Evolutionary conservation across 225 moss, liverwort and hornwort genomes (phyloP), one percentile per base, ranked within the genome.

Genomic region (Sphagnum contortum): DNA sequence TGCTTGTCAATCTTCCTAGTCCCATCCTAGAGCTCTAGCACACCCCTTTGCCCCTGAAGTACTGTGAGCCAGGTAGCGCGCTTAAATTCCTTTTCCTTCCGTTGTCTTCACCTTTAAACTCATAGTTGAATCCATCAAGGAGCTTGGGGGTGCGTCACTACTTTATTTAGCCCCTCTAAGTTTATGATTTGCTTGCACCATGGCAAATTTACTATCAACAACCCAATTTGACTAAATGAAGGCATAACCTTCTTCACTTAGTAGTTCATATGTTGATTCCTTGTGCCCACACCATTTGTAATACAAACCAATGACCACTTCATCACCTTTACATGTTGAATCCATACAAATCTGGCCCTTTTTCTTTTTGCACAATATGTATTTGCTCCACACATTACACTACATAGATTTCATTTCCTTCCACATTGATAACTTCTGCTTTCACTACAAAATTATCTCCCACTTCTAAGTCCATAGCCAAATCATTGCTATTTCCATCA

Each of bases 391-490:
- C 57, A 11, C 48, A 67, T 9, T 9, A 6, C 3, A 67, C 12
- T 0, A 67, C 57, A 48, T 14, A 67, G 7, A 65, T 45, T 4
- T 65, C 50, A 29, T 0, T 5, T 8, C 53, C 65, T 5, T 53
- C 4, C 12, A 8, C 52, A 5, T 14, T 49, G 3, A 2, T 12
- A 9, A 13, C 29, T 2, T 55, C 1, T 2, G 67, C 57, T 0
- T 44, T 3, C 0, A 67, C 29, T 44, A 48, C 67, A 58, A 67
- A 67, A n/a, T 67, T 8, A 3, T 67, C 67, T 9, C 57, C 57
- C 9, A 48, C 57, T 12, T 47, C 3, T 0, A 56, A n/a, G 3
- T 67, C 12, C 4, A 45, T 11, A 12, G 65, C 65, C 3, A 65
- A 6, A 2, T 4, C 9, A 11, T 65, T 54, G 10, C 12, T 8